Evolutionary conservation across 805 yeast genomes (phyloP).

Genomic region (Kuraishia capsulata): DNA sequence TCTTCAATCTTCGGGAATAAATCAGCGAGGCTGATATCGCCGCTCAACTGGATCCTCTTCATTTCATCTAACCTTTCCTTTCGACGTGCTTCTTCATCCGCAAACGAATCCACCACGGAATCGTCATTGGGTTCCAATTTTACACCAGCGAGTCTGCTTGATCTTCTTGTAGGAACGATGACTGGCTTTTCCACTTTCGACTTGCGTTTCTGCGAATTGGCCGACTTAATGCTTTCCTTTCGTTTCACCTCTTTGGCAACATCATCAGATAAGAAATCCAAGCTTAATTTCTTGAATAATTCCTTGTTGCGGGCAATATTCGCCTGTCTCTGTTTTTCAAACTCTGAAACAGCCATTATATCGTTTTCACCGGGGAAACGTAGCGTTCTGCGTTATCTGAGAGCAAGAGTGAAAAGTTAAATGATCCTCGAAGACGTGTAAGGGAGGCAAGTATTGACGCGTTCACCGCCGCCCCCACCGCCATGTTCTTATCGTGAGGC

Average conservation of each 20-base stretch:
- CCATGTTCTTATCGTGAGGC: too few relatives aligned
- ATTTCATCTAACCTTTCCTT: slow-evolving; percentile 36
- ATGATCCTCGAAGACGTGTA: too few relatives aligned
- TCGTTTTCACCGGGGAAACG: too few relatives aligned
- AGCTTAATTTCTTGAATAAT: slow-evolving; percentile 60
- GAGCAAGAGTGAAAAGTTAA: too few relatives aligned
- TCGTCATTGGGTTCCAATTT: slow-evolving; percentile 39
- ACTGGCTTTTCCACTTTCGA: slow-evolving; percentile 18
- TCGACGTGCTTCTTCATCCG: slow-evolving; percentile 21
- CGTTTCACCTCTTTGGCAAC: slow-evolving; percentile 32
- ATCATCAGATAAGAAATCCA: slow-evolving; percentile 47
- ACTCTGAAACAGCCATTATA: slow-evolving; percentile 39
- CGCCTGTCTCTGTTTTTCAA: slow-evolving; percentile 63
- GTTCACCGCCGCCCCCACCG: too few relatives aligned
- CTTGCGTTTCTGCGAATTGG: slow-evolving; percentile 12
- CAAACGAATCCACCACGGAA: slow-evolving; percentile 25
- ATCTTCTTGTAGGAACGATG: slow-evolving; percentile 56
- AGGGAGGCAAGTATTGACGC: too few relatives aligned
- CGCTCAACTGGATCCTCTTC: slow-evolving; percentile 51
- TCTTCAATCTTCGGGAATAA: slow-evolving; percentile 28
- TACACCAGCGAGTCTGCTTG: slow-evolving; percentile 72
- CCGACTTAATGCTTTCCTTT: slow-evolving; percentile 11
- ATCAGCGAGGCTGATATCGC: slow-evolving; percentile 57
- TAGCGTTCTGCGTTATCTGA: too few relatives aligned
- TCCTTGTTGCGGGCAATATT: slow-evolving; percentile 81